Base-by-base conservation (phyloP, 768 basidiomycete species). In the Auricularia sp. region DNA sequence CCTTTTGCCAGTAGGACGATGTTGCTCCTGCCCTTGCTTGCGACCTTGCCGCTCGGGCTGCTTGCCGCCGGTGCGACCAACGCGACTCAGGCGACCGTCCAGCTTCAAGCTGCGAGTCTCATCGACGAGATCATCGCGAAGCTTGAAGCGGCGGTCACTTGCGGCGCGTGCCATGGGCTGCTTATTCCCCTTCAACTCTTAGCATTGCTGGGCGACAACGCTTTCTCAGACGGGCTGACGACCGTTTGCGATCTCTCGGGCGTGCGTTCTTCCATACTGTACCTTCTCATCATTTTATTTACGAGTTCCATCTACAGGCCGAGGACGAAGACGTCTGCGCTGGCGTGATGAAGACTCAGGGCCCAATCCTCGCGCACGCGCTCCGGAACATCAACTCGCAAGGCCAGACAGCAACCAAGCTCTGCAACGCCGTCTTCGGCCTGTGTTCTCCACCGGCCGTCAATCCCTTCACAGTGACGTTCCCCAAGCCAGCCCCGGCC, bases 261-360 rank as follows among this genome's bases (percentile, higher is more conserved):
- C 81, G 66, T 35, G 75, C 62, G 11, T 14, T 24, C 5, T 16
- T 37, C 45, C 54, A 42, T 8, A 1, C 3, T 14, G 3, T 63
- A 11, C 44, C 13, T 47, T 2, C 33, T 16, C 24, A 37, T 56
- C 39, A 54, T 11, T n/a, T 11, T 39, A 56, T 4, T 56, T 56
- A 4, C 63, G 16, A 13, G 16, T 16, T n/a, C 24, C 24, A 10
- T 34, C 13, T 4, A 4, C 64, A 84, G 84, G 72, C 81, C 4
- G 78, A 81, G 69, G 84, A 85, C 69, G 73, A 75, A 6, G 85
- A 87, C 69, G 83, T 87, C 18, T 87, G 86, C 70, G 73, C 76
- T 62, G 85, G 86, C 34, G 73, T 79, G 2, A 70, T 86, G 59
- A 71, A 67, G 3, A 73, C 80, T 56, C 82, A 84, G 71, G 85